Evolutionary conservation across 371 early-diverging fungal genomes (phyloP), one percentile per base, ranked within the genome.

Genomic region (Sporodiniella umbellata): DNA sequence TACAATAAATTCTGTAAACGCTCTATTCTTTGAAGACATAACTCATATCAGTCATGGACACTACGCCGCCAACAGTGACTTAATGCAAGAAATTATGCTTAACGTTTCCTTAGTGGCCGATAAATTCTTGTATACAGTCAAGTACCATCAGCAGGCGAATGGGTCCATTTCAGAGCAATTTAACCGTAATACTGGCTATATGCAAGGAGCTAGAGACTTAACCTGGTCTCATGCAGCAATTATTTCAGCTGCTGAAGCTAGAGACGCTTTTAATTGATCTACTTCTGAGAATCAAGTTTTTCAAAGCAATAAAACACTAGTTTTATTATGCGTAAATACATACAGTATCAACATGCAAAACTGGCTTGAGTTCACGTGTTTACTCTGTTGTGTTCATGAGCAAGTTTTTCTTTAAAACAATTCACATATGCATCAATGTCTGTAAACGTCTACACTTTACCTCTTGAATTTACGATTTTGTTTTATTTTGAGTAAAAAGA

Each of bases 191-290:
- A 61, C 58, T 1, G 89, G 89, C 1, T 56, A 51, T 17, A 57
- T 61, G 17, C 67, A 56, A 4, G 86, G 87, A 8, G 89, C 89
- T 23, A 30, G 53, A 3, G 75, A 88, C 46, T 56, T 89, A 56
- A 89, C 89, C 0, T 89, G 89, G 89, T 74, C 73, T 50, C 84
- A 88, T 51, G 83, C 83, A 3, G 59, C 82, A 8, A 57, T 80
- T 24, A 51, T 76, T 8, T 71, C 80, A 28, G 40, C 40, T 40
- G 21, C 21, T 21, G 8, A 40, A 40, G 40, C 40, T 8, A 40
- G 21, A 40, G 40, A 40, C 18, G 7, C 7, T n/a, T 8, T 8
- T 7, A 18, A 8, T 28, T n/a, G n/a, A n/a, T n/a, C n/a, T n/a
- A n/a, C n/a, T n/a, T n/a, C n/a, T n/a, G n/a, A n/a, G n/a, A n/a